Evolutionary conservation across 148 eudicot genomes (phyloP).

Genomic region (Arbutus unedo): DNA sequence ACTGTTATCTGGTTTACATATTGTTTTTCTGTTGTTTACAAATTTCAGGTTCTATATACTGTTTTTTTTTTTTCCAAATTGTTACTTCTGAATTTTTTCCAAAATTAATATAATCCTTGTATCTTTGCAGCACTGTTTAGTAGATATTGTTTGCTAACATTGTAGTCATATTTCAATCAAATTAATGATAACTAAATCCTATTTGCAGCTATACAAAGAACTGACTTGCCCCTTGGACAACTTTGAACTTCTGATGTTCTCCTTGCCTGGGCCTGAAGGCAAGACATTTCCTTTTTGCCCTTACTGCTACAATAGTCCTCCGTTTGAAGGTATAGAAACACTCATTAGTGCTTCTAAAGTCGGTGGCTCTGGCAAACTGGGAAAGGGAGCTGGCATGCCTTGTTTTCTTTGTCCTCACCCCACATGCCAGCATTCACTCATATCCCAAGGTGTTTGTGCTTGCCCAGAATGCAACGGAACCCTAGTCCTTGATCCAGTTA

Average conservation of each 20-base stretch:
- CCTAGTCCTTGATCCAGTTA: conserved; percentile 85
- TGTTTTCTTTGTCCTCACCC: conserved; percentile 95
- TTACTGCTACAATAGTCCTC: conserved; percentile 91
- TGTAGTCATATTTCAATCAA: neutral
- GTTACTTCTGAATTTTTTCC: too few relatives aligned
- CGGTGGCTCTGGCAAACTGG: conserved; percentile 47
- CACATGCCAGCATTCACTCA: conserved; percentile 73
- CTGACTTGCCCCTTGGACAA: conserved; percentile 87
- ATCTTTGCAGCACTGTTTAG: too few relatives aligned
- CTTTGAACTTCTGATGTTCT: conserved; percentile 83
- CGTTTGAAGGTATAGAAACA: conserved; percentile 76
- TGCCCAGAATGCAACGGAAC: conserved; percentile 95
- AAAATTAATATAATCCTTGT: too few relatives aligned
- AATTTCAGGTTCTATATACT: too few relatives aligned
- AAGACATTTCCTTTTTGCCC: conserved; percentile 92
- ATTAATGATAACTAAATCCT: neutral
- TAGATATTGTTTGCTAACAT: too few relatives aligned
- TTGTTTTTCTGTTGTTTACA: too few relatives aligned
- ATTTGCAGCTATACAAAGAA: conserved; percentile 83
- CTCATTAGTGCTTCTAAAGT: conserved; percentile 65
- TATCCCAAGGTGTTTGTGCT: conserved; percentile 89
- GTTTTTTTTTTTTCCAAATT: too few relatives aligned
- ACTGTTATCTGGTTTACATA: too few relatives aligned
- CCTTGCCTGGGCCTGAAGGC: conserved; percentile 90
- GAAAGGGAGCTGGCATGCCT: conserved; percentile 97